phyloP scores from a whole-genome alignment of 2,329 filamentous ascomycete genomes.

The Zymoseptoria brevis region DNA sequence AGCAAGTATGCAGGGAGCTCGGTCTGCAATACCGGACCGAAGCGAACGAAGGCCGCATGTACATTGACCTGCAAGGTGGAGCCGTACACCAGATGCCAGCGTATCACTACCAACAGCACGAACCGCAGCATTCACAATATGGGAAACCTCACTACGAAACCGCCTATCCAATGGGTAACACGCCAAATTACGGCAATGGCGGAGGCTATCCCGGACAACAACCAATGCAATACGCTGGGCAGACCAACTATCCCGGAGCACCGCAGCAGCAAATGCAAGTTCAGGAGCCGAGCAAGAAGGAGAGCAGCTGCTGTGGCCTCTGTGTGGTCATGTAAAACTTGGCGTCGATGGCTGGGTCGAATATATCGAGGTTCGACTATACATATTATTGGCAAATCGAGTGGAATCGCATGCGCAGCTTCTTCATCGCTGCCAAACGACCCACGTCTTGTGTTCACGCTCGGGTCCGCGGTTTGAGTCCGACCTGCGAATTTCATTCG shows the following conservation, averaged over 20 bases:
- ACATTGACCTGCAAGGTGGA: constrained; percentile 68
- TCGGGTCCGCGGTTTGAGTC: too few relatives aligned
- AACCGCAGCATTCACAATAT: constrained; percentile 31
- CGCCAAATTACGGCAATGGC: constrained; percentile 31
- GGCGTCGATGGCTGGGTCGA: neutral
- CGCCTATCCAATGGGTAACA: constrained; percentile 31
- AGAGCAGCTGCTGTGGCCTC: constrained; percentile 28
- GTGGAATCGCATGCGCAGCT: neutral
- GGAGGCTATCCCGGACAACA: constrained; percentile 30
- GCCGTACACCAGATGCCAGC: constrained; percentile 44
- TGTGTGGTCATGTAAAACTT: constrained; percentile 28
- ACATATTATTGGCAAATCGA: neutral
- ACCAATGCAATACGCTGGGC: constrained; percentile 35
- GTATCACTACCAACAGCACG: constrained; percentile 38
- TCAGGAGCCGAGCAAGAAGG: constrained; percentile 20
- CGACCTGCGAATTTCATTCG: neutral
- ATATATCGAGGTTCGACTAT: neutral
- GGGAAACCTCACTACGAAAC: constrained; percentile 34
- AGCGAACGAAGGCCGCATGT: constrained; percentile 82
- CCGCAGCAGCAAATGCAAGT: constrained; percentile 39
- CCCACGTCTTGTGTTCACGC: too few relatives aligned
- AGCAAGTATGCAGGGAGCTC: constrained; percentile 73
- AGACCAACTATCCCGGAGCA: constrained; percentile 31
- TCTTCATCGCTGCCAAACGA: too few relatives aligned
- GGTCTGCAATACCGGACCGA: constrained; percentile 79